Evolutionary conservation across 306 rosid species (phyloP).

Genomic region (Oxytropis ochrocephala): DNA sequence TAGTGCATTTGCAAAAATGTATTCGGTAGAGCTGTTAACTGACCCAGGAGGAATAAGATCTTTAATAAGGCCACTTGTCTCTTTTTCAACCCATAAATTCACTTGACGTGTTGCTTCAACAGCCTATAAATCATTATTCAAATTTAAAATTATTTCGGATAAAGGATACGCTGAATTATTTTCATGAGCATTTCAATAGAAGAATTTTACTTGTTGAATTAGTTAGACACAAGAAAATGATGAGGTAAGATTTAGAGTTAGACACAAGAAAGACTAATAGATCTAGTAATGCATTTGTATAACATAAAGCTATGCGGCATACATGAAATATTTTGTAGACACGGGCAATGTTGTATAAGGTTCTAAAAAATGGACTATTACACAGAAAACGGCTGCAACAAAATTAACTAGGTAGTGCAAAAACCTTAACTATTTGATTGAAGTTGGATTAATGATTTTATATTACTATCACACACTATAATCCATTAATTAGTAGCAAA

Average conservation of each 20-base stretch:
- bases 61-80: constrained; percentile 65
- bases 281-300: no score
- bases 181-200: neutral
- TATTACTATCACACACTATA: no score
- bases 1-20: constrained; percentile 39
- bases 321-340: no score
- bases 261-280: no score
- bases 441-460: no score
- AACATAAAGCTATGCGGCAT: no score
- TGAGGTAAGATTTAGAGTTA: neutral
- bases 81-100: constrained; percentile 67
- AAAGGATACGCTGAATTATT: neutral
- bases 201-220: neutral
- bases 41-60: constrained; percentile 57
- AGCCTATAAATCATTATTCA: constrained; percentile 37
- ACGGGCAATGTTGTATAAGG: no score
- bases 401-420: no score
- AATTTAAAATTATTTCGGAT: neutral
- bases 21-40: constrained; percentile 39
- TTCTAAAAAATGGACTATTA: no score
- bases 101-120: constrained; percentile 50
- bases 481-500: no score
- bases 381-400: no score
- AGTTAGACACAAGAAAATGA: neutral
- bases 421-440: no score